These are phyloP conservation scores for Solanum tacnaense DNA, from an alignment of 257 asterid genomes.

Conservation along the genomic window DNA sequence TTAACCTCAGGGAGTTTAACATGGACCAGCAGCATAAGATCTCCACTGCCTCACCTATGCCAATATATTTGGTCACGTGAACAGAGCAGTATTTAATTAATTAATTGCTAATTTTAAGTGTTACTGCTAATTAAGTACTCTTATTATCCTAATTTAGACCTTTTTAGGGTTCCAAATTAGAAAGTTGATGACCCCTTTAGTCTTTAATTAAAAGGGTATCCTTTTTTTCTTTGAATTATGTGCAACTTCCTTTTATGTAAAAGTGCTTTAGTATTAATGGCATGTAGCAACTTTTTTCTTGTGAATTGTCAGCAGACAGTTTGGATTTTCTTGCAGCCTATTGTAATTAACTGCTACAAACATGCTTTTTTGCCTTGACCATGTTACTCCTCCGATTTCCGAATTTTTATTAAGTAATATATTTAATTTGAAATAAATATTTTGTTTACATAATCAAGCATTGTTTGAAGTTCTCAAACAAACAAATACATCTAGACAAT, in stretches of 20 bases:
- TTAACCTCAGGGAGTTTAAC: conserved; percentile 61
- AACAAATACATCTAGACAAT: background rate
- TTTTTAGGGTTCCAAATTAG: background rate
- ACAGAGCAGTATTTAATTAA: background rate
- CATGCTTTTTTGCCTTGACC: background rate
- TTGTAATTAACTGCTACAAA: background rate
- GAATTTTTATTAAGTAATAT: too few species aligned
- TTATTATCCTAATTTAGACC: background rate
- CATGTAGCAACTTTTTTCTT: background rate
- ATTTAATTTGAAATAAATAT: too few species aligned
- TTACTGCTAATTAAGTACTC: background rate
- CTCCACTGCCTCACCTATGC: conserved; percentile 38
- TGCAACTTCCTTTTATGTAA: background rate
- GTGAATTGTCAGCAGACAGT: background rate
- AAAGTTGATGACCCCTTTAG: background rate
- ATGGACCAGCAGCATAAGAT: conserved; percentile 24
- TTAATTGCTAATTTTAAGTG: background rate
- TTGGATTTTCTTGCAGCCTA: background rate
- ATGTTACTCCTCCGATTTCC: too few species aligned
- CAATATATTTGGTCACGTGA: conserved; percentile 78
- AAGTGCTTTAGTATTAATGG: background rate
- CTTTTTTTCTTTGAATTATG: background rate
- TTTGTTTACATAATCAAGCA: too few species aligned
- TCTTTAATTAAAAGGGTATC: background rate
- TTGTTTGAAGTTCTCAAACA: background rate